Conservation (phyloP, 805 yeast genomes). For the Saccharomyces kudriavzevii region DNA sequence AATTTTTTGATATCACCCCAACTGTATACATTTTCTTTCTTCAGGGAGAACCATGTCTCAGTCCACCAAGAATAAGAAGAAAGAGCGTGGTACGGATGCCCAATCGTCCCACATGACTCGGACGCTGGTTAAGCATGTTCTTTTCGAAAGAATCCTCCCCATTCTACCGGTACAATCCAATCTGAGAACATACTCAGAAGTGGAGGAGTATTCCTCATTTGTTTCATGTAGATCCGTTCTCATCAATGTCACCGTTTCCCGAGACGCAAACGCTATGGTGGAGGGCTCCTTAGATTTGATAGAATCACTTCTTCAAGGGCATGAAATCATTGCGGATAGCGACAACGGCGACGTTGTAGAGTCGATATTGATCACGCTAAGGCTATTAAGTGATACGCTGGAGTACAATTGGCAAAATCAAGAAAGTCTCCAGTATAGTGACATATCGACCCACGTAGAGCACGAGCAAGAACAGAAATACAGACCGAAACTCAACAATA, state of each 20-base stretch:
- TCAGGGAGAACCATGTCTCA: background rate
- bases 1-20: background rate
- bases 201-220: conserved; percentile 17
- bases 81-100: background rate
- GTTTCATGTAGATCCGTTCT: conserved; percentile 20
- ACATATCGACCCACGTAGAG: background rate
- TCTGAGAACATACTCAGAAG: conserved; percentile 15
- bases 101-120: conserved; percentile 5
- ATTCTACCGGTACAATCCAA: conserved; percentile 21
- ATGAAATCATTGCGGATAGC: conserved; percentile 8
- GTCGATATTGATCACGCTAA: conserved; percentile 29
- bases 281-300: conserved; percentile 11
- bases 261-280: conserved; percentile 14
- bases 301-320: conserved; percentile 15
- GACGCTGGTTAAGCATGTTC: conserved; percentile 16
- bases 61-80: background rate
- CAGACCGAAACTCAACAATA: conserved; percentile 14
- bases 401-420: conserved; percentile 34
- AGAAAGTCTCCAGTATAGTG: conserved; percentile 17
- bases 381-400: conserved; percentile 35
- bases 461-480: conserved; percentile 4
- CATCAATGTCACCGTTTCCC: conserved; percentile 19
- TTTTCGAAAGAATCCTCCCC: conserved; percentile 19
- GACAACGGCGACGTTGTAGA: conserved; percentile 14
- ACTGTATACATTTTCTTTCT: background rate